Conservation (phyloP, 2,329 filamentous ascomycete genomes). For the Aspergillus sp. region DNA sequence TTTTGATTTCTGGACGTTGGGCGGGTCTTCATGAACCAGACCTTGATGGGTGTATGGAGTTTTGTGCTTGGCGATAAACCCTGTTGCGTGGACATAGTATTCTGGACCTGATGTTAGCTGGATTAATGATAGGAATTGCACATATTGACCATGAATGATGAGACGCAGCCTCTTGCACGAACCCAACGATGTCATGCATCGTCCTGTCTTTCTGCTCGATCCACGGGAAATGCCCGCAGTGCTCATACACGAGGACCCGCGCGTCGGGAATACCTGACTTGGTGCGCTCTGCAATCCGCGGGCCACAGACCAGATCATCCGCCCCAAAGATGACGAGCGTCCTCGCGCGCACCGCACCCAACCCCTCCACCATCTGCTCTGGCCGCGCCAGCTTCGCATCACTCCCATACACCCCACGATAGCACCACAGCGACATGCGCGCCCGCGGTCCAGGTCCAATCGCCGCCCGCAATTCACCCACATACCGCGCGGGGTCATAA, state of each 20-base stretch:
- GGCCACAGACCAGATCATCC: conserved; percentile 22
- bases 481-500: conserved; percentile 16
- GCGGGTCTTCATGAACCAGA: conserved; percentile 29
- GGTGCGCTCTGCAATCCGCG: conserved; percentile 17
- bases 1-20: conserved; percentile 11
- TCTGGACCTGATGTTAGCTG: conserved; percentile 4
- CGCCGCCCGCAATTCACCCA: conserved; percentile 11
- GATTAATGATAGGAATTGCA: conserved; percentile 4
- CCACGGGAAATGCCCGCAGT: conserved; percentile 30
- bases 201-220: conserved; percentile 21
- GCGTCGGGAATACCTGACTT: conserved; percentile 14
- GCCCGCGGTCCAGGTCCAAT: conserved; percentile 9
- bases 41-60: conserved; percentile 27
- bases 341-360: conserved; percentile 21
- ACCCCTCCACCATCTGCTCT: conserved; percentile 17
- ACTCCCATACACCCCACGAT: conserved; percentile 8
- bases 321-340: conserved; percentile 26
- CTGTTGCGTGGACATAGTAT: neutral
- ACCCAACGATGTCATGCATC: conserved; percentile 14
- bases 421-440: conserved; percentile 14
- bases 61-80: conserved; percentile 13
- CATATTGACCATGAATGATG: neutral
- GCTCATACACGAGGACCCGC: conserved; percentile 13
- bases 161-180: conserved; percentile 9
- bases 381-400: conserved; percentile 9